Conservation (phyloP, 1,139 yeast species). For the Suhomyces atakaporum region DNA sequence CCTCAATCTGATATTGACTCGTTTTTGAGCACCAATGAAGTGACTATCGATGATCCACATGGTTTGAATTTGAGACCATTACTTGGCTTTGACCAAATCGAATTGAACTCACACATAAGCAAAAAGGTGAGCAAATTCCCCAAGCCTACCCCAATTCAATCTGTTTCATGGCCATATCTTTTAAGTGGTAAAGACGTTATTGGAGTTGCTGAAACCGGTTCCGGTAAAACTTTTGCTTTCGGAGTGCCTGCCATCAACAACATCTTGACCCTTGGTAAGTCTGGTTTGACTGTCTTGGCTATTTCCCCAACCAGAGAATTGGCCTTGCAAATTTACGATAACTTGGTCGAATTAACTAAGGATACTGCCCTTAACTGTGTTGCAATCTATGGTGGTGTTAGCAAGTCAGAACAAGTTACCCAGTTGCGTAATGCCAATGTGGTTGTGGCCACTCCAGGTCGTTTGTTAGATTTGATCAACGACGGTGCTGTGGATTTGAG, state of each 20-base stretch:
- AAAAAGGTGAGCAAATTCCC: slow-evolving; percentile 67
- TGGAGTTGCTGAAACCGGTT: slow-evolving; percentile 98
- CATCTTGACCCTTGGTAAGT: slow-evolving; percentile 45
- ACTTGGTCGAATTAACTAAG: slow-evolving; percentile 63
- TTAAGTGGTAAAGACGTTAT: slow-evolving; percentile 81
- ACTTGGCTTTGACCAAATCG: slow-evolving; percentile 63
- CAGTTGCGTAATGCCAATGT: slow-evolving; percentile 66
- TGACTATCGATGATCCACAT: slow-evolving; percentile 73
- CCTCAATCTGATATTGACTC: slow-evolving; percentile 59
- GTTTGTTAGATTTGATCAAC: slow-evolving; percentile 85
- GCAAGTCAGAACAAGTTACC: slow-evolving; percentile 85
- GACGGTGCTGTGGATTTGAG: slow-evolving; percentile 81
- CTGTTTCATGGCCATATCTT: slow-evolving; percentile 95
- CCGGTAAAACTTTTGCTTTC: slow-evolving; percentile 96
- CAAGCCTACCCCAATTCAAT: slow-evolving; percentile 94
- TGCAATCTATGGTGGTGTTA: slow-evolving; percentile 96
- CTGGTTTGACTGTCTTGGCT: slow-evolving; percentile 73
- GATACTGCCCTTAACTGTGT: slow-evolving; percentile 68
- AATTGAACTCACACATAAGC: slow-evolving; percentile 57
- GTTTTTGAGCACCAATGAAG: slow-evolving; percentile 72
- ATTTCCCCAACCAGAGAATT: slow-evolving; percentile 97
- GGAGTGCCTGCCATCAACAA: slow-evolving; percentile 96
- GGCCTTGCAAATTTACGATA: slow-evolving; percentile 91
- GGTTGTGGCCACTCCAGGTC: slow-evolving; percentile 97
- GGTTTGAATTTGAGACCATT: slow-evolving; percentile 62